Base-by-base conservation (phyloP, 2,329 filamentous ascomycete genomes). In the Colletotrichum abscissum region DNA sequence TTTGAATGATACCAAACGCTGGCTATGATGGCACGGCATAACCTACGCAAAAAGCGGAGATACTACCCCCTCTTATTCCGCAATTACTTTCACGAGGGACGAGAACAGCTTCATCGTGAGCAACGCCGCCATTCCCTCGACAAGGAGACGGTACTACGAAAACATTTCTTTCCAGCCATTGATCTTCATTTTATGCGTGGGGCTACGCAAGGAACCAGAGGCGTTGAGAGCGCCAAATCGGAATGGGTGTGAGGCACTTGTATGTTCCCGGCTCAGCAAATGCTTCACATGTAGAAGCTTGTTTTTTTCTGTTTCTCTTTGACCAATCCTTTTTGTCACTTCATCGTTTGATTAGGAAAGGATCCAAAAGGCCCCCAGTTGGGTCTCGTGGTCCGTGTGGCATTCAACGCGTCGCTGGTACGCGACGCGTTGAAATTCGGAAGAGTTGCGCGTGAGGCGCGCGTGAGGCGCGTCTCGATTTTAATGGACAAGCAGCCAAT, bases 401-500 rank as follows among this genome's bases (percentile, higher is more conserved):
- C 38, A 57, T 57, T 68, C 33, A 38, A 70, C 71, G 67, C 67
- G 67, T 24, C 69, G 54, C 24, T 46, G 22, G 46, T 4, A 35
- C 35, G 26, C 11, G 42, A 58, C 67, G 69, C 63, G 63, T 24
- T 16, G 16, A 26, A 42, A 24, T 4, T 22, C 5, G 6, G n/a
- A 7, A 38, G 42, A 30, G 7, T 33, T 28, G 54, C 22, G 16
- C 12, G 24, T n/a, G n/a, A 49, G 42, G 54, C 54, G 49, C 69
- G 73, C 19, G 42, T 49, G 7, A 19, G 42, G 11, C 55, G 56
- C 16, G 30, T 58, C 26, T 22, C 28, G 19, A 49, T 49, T 46
- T 35, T 16, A 63, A 54, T 60, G 52, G 38, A 33, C 59, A 16
- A 16, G 3, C 30, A 57, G 35, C 71, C 71, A 73, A 70, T 73